phyloP scores from a whole-genome alignment of 164 flowering plant species.

The Stephania yunnanensis region DNA sequence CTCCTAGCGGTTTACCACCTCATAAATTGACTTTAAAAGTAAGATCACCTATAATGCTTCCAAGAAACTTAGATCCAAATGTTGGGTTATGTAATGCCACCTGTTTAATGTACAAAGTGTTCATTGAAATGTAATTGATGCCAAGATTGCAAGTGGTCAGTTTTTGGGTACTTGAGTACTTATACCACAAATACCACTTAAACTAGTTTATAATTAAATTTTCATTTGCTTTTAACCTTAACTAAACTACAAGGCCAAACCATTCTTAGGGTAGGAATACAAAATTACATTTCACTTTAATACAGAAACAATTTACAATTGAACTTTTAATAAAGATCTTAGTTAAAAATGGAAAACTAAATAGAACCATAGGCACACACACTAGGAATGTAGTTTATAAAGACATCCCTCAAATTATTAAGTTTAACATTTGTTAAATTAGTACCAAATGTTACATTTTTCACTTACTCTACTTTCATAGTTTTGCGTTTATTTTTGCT shows the following conservation, averaged over 20 bases:
- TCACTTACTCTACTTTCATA: no score
- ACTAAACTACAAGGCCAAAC: no score
- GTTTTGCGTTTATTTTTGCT: no score
- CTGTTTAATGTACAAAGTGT: not conserved
- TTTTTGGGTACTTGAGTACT: not conserved
- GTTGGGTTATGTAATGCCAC: conserved; percentile 5
- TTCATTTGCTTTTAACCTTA: no score
- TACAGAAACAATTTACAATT: not conserved
- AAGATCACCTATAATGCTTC: no score
- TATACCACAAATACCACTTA: conserved; percentile 2
- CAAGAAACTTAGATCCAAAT: not conserved
- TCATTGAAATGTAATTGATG: not conserved
- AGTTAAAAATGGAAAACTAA: not conserved
- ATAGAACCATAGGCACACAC: no score
- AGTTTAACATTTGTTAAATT: no score
- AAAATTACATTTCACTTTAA: not conserved
- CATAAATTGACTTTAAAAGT: no score
- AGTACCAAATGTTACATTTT: no score
- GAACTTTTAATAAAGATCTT: not conserved
- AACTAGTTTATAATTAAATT: no score
- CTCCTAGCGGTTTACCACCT: not conserved
- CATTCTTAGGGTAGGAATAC: not conserved
- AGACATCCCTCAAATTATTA: no score
- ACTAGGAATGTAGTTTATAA: no score
- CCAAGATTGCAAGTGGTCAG: not conserved